Evolutionary conservation across 495 filamentous ascomycete genomes (phyloP), one percentile per base, ranked within the genome.

Genomic region (Tuber umbilicatum): DNA sequence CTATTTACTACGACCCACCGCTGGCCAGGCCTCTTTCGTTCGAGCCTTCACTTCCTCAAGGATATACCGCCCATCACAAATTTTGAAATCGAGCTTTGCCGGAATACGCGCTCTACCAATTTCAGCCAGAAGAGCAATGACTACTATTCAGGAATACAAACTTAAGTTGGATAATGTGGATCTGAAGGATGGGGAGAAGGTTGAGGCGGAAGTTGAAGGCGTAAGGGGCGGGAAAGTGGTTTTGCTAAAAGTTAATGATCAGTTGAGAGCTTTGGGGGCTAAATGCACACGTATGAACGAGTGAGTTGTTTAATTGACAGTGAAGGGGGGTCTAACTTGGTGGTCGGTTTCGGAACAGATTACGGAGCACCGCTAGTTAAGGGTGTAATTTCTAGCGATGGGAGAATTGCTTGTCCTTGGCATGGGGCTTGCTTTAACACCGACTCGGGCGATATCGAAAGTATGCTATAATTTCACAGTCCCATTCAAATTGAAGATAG

Each of bases 331-430:
- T 35, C 69, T 70, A 72, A 70, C 60, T 39, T 73, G 67, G 55
- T 38, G 72, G 12, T n/a, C 0, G 10, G 14, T 19, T 21, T 43
- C 3, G 21, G 16, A 45, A 45, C 47, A 81, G 79, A 81, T 72
- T 81, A 76, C 37, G 81, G 92, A 6, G 95, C 94, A 6, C 96
- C 95, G 10, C 85, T 98, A 78, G 89, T 90, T 76, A 89, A 90
- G 69, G 95, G 95, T 47, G 89, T 98, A 19, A 84, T 98, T 69
- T 91, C 92, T 5, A 89, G 89, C 5, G 90, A 94, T 78, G 95
- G 95, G 1, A 85, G 93, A 69, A 84, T 99, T 43, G 96, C 92
- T 23, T 99, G 95, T 83, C 92, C 94, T 1, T 98, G 96, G 95
- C 77, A 76, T 9, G 50, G 55, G 14, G 95, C 95, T 55, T 99